Conservation (phyloP, 2,329 filamentous ascomycete genomes). For the Emmonsiellopsis sp. region DNA sequence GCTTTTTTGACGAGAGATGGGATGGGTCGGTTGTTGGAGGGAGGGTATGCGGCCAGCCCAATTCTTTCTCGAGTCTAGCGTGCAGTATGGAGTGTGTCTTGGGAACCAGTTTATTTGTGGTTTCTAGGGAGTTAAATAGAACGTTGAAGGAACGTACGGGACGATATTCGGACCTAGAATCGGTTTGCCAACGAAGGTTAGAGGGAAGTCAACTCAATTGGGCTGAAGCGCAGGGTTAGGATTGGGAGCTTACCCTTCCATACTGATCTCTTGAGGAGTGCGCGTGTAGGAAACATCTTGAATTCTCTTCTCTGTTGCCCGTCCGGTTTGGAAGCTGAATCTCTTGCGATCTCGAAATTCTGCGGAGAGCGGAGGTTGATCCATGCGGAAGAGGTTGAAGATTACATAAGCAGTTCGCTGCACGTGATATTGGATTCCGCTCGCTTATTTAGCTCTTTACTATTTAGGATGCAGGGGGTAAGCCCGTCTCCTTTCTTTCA, state of each 20-base stretch:
- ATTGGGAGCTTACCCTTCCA: slow-evolving; percentile 63
- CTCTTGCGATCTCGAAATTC: neutral
- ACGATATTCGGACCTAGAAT: slow-evolving; percentile 58
- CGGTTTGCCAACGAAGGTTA: slow-evolving; percentile 9
- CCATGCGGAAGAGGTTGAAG: too few relatives aligned
- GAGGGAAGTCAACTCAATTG: slow-evolving; percentile 12
- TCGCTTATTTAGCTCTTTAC: too few relatives aligned
- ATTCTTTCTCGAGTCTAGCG: too few relatives aligned
- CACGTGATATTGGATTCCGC: too few relatives aligned
- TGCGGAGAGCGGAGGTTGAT: too few relatives aligned
- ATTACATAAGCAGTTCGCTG: too few relatives aligned
- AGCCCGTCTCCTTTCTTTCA: too few relatives aligned
- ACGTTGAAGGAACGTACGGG: slow-evolving; percentile 45
- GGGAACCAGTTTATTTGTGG: too few relatives aligned
- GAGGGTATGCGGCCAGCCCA: too few relatives aligned
- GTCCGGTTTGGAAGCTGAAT: neutral
- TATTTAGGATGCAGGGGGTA: too few relatives aligned
- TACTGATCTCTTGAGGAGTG: slow-evolving; percentile 64
- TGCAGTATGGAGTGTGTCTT: too few relatives aligned
- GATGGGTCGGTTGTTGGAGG: too few relatives aligned
- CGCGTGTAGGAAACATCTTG: slow-evolving; percentile 61
- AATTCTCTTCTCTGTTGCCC: neutral
- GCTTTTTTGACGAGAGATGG: neutral
- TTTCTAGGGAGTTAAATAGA: slow-evolving; percentile 3
- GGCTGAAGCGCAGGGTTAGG: neutral